A percentile compares a stretch with the other conserved stretches of the same genome.
Conservation (phyloP, 176 grass and related monocot species). For the Juncus inflexus region DNA sequence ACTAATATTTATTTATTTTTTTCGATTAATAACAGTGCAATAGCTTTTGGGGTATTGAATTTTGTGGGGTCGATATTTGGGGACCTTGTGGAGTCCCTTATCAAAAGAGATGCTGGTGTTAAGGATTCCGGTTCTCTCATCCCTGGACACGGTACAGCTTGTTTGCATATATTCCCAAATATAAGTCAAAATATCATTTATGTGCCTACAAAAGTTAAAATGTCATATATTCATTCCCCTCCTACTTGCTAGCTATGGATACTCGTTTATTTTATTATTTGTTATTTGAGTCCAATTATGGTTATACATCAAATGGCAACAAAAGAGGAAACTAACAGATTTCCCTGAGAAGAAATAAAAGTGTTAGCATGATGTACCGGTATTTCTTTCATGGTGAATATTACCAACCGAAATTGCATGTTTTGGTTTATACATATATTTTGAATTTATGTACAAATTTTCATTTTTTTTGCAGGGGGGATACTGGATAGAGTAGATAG, state of each 20-base stretch:
- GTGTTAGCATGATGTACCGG: too few species aligned
- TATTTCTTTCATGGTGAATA: too few species aligned
- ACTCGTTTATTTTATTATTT: too few species aligned
- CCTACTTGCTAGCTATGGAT: background rate
- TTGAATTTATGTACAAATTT: background rate
- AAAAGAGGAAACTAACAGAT: too few species aligned
- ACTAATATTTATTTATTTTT: conserved; percentile 17
- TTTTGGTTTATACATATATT: too few species aligned
- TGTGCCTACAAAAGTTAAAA: background rate
- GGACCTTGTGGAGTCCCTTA: conserved; percentile 88
- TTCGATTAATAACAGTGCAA: conserved; percentile 50
- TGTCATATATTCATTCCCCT: background rate
- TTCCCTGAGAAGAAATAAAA: too few species aligned
- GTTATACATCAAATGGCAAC: too few species aligned
- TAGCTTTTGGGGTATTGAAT: conserved; percentile 74
- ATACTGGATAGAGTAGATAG: conserved; percentile 97
- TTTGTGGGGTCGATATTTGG: conserved; percentile 89
- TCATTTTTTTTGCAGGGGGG: conserved; percentile 54
- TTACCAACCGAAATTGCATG: too few species aligned
- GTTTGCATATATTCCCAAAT: conserved; percentile 4
- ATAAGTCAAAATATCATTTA: background rate
- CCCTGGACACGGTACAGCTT: conserved; percentile 77
- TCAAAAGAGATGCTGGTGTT: conserved; percentile 93
- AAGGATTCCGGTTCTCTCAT: conserved; percentile 98
- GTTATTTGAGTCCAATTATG: too few species aligned